Conservation (phyloP, 495 filamentous ascomycete species). For the Aspergillus baeticus region DNA sequence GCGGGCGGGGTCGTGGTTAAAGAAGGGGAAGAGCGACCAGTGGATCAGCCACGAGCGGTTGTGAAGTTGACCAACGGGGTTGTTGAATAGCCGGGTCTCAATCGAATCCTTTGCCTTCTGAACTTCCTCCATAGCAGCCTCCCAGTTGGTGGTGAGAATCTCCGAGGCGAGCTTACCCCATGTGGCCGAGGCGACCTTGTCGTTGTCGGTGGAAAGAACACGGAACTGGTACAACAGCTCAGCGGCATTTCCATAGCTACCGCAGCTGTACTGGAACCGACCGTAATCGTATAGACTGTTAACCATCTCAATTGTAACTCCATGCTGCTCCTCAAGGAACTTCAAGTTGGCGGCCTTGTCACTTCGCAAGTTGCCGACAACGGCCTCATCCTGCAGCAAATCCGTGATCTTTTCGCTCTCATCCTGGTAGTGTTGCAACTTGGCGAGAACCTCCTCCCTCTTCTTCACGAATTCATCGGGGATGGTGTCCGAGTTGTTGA, state of each 20-base stretch:
- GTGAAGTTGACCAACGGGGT: constrained; percentile 88
- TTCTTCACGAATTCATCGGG: constrained; percentile 84
- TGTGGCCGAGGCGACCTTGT: constrained; percentile 89
- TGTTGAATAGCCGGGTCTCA: constrained; percentile 89
- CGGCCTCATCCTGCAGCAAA: constrained; percentile 79
- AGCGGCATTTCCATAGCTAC: constrained; percentile 82
- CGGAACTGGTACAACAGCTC: constrained; percentile 95
- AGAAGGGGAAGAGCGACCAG: constrained; percentile 98
- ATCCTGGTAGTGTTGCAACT: constrained; percentile 76
- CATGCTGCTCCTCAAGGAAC: constrained; percentile 91
- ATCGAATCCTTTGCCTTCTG: constrained; percentile 90
- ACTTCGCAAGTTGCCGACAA: constrained; percentile 80
- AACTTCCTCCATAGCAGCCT: constrained; percentile 92
- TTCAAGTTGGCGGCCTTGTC: constrained; percentile 98
- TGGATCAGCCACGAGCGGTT: constrained; percentile 97
- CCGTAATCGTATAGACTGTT: constrained; percentile 91
- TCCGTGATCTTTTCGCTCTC: constrained; percentile 82
- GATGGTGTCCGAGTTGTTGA: constrained; percentile 73
- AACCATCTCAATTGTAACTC: constrained; percentile 91
- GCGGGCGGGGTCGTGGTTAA: constrained; percentile 91
- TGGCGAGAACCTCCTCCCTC: constrained; percentile 82
- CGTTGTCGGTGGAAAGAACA: constrained; percentile 94
- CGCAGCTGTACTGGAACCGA: constrained; percentile 94
- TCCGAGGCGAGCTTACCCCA: constrained; percentile 96
- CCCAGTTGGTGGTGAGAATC: constrained; percentile 92